Evolutionary conservation across 2,329 filamentous ascomycete species (phyloP).

Genomic region (Aspergillus novofumigatus): DNA sequence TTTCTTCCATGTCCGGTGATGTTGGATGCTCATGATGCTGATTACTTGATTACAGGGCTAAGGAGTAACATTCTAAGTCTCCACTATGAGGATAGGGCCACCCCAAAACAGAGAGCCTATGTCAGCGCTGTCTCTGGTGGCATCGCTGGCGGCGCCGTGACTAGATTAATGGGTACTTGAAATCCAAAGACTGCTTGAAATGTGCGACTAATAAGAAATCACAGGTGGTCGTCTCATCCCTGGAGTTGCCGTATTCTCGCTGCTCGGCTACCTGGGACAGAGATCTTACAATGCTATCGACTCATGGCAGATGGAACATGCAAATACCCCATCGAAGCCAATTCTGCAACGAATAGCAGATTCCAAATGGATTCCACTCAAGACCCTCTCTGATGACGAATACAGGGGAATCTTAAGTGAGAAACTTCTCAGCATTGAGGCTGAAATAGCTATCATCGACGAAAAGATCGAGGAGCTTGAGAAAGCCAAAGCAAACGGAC

Average conservation of each 20-base stretch:
- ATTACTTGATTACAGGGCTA: slow-evolving; percentile 37
- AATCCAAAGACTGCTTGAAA: neutral
- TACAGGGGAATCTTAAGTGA: slow-evolving; percentile 68
- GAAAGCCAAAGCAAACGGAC: slow-evolving; percentile 16
- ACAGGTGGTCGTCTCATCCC: slow-evolving; percentile 56
- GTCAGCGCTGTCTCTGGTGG: slow-evolving; percentile 69
- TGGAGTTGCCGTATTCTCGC: slow-evolving; percentile 55
- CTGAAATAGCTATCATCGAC: slow-evolving; percentile 73
- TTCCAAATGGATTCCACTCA: slow-evolving; percentile 69
- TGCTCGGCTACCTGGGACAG: slow-evolving; percentile 57
- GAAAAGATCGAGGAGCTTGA: slow-evolving; percentile 62
- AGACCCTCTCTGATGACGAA: slow-evolving; percentile 65
- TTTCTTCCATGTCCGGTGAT: neutral
- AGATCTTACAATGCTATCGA: slow-evolving; percentile 51
- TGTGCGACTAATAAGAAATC: neutral
- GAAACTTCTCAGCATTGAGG: slow-evolving; percentile 67
- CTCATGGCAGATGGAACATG: slow-evolving; percentile 39
- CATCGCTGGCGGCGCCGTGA: slow-evolving; percentile 58
- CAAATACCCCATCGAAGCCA: slow-evolving; percentile 34
- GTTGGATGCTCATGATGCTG: neutral
- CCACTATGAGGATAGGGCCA: slow-evolving; percentile 51
- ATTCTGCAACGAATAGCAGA: slow-evolving; percentile 51
- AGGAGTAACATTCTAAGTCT: slow-evolving; percentile 43
- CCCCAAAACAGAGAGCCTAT: slow-evolving; percentile 56
- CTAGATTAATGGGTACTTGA: slow-evolving; percentile 49